Percentiles rank a stretch among this genome's conserved stretches.
phyloP scores from a whole-genome alignment of 495 filamentous ascomycete species.

The Tricharina praecox region DNA sequence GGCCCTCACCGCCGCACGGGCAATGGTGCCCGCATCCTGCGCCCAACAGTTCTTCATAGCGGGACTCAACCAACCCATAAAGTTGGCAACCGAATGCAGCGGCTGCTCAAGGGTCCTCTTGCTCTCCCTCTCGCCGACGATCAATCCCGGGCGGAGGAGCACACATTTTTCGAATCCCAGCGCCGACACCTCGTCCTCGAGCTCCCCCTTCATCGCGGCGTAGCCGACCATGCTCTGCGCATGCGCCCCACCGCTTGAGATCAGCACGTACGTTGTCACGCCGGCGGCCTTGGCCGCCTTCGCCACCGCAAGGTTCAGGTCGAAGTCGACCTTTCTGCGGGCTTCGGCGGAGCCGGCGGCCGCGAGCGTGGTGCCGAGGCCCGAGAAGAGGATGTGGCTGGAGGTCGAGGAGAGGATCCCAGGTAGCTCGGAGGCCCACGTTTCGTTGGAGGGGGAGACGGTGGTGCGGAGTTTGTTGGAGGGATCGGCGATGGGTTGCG shows the following conservation, averaged over 20 bases:
- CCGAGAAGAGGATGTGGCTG: constrained; percentile 45
- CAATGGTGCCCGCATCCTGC: constrained; percentile 62
- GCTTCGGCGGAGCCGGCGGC: constrained; percentile 51
- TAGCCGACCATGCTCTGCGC: constrained; percentile 39
- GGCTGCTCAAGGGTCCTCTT: constrained; percentile 35
- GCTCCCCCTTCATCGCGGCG: constrained; percentile 57
- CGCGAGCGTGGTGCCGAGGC: constrained; percentile 48
- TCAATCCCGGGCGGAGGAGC: constrained; percentile 56
- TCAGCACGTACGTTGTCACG: constrained; percentile 48
- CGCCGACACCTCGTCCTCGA: constrained; percentile 56
- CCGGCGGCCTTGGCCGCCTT: constrained; percentile 47
- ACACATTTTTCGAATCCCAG: constrained; percentile 58
- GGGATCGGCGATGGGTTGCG: constrained; percentile 26
- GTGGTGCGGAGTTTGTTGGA: constrained; percentile 34
- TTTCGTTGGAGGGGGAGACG: constrained; percentile 32
- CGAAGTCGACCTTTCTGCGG: constrained; percentile 62
- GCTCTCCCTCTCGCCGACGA: constrained; percentile 51
- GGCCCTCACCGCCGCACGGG: constrained; percentile 49
- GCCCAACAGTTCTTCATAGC: constrained; percentile 46
- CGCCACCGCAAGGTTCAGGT: constrained; percentile 53
- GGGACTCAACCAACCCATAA: constrained; percentile 34
- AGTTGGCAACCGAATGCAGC: constrained; percentile 34
- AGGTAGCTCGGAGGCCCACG: constrained; percentile 41
- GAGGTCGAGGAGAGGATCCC: constrained; percentile 33
- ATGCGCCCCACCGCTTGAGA: constrained; percentile 40